Conservation (phyloP, 2,329 filamentous ascomycete species). For the Xylaria sp. region DNA sequence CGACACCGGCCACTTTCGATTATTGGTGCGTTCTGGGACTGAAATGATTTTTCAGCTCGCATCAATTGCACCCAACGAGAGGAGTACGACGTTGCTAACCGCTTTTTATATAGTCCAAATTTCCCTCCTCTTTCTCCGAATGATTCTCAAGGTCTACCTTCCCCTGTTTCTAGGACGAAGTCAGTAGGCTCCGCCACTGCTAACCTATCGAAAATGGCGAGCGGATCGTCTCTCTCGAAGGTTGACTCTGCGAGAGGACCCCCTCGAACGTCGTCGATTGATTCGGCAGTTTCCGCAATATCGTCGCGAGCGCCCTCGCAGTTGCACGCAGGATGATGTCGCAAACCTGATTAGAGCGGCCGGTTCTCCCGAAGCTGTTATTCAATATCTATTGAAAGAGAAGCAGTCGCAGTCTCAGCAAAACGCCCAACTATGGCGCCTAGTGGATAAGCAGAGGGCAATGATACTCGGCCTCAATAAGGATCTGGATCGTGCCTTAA, state of each 20-base stretch:
- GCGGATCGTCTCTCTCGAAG: conserved; percentile 49
- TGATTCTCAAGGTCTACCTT: conserved; percentile 55
- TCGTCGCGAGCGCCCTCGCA: conserved; percentile 65
- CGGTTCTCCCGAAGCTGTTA: conserved; percentile 86
- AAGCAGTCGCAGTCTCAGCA: conserved; percentile 88
- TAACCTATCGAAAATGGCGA: conserved; percentile 54
- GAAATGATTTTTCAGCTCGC: background rate
- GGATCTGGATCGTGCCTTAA: conserved; percentile 86
- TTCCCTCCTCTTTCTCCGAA: conserved; percentile 48
- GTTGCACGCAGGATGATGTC: conserved; percentile 73
- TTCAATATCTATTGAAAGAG: conserved; percentile 87
- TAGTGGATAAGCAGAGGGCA: conserved; percentile 94
- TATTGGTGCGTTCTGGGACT: conserved; percentile 19
- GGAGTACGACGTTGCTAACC: conserved; percentile 12
- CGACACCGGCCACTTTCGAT: conserved; percentile 20
- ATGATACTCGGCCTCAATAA: conserved; percentile 95
- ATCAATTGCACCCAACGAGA: background rate
- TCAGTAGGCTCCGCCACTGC: conserved; percentile 48
- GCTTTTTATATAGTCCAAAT: conserved; percentile 36
- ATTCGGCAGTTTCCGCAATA: conserved; percentile 85
- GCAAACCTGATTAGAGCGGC: conserved; percentile 79
- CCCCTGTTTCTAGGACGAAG: conserved; percentile 51
- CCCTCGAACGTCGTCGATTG: conserved; percentile 84
- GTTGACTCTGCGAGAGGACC: conserved; percentile 48
- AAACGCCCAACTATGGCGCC: conserved; percentile 89